Evolutionary conservation across 2,329 filamentous ascomycete species (phyloP), one percentile per base, ranked within the genome.

Genomic region (Colletotrichum sp.): DNA sequence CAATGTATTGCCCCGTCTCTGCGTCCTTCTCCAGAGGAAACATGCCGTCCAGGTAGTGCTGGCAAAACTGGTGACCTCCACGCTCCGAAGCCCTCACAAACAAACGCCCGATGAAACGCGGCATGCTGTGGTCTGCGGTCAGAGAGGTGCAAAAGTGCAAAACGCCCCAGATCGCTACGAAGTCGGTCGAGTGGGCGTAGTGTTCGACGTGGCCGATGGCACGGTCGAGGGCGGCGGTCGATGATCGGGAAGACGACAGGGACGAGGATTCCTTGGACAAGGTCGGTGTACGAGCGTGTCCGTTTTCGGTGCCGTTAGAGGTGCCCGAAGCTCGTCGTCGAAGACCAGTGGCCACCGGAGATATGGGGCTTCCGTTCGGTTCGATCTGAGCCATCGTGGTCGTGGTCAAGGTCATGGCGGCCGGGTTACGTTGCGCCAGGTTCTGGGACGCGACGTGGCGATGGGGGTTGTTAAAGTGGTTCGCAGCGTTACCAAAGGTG

Each of bases 401-500:
- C 12, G 72, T 77, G 5, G 67, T 76, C 32, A 74, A 15, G 15
- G 73, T 74, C 71, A 74, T 74, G 30, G 75, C 72, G 12, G 69
- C 36, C n/a, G 85, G 82, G 6, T 80, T 79, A 7, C 79, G 78
- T 77, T 92, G 89, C 1, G 87, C 88, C 2, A 83, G 79, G 13
- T 86, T 79, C 74, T 90, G 88, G 16, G 77, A 78, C 18, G 75
- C 24, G 30, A 70, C 75, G 18, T 77, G 75, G 16, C 77, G 77
- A 59, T 78, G 77, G 0, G 94, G 94, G 78, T 95, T 95, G 83
- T 96, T 96, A 86, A 95, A 96, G 82, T 96, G 94, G 80, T 95
- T 95, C 1, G 94, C 93, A 0, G 94, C 94, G 75, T 92, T 94
- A 34, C 94, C 94, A 82, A 96, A 96, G 0, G 94, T 96, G 83